Evolutionary conservation across 331 rosid genomes (phyloP), one percentile per base, ranked within the genome.

Genomic region (Ulmus americana): DNA sequence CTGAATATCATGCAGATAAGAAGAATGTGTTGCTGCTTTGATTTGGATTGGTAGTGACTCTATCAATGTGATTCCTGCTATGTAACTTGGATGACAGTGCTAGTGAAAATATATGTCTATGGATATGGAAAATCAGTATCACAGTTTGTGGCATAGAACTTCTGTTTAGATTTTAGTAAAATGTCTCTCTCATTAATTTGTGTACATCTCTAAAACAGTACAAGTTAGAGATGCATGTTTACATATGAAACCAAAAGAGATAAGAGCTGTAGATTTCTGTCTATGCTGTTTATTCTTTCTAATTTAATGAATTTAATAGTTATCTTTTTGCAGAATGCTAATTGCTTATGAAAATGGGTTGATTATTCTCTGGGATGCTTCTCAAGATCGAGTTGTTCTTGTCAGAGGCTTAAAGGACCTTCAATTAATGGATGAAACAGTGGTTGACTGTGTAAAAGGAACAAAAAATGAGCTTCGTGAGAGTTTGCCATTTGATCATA

Each of bases 321-420:
- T 20, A 2, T 20, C 22, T 13, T 79, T 79, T 77, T 81, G 74
- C 81, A 91, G 97, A 76, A 60, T 91, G 76, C 77, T 88, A 74
- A 80, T 91, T 62, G 95, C 84, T 35, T 91, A 82, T 76, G 96
- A 84, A 80, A 91, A 84, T 77, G 96, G 96, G 6, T 51, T 88
- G 72, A 75, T 91, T 35, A 69, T 84, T 70, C 86, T 91, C 28
- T 91, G 97, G 97, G 96, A 91, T 84, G 90, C 86, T 72, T 88
- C 79, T 48, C 88, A 79, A 74, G 96, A 91, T 73, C 76, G 59
- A 79, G 70, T 85, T 72, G 82, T 86, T 75, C 78, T 86, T 77
- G 75, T 81, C 53, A 84, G 89, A 88, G 88, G 86, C 74, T 74
- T 76, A 64, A 85, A 67, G 67, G 83, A 83, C 77, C 83, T 82